Conservation (phyloP, 1,284 basidiomycete species). For the Schizophyllum commune region DNA sequence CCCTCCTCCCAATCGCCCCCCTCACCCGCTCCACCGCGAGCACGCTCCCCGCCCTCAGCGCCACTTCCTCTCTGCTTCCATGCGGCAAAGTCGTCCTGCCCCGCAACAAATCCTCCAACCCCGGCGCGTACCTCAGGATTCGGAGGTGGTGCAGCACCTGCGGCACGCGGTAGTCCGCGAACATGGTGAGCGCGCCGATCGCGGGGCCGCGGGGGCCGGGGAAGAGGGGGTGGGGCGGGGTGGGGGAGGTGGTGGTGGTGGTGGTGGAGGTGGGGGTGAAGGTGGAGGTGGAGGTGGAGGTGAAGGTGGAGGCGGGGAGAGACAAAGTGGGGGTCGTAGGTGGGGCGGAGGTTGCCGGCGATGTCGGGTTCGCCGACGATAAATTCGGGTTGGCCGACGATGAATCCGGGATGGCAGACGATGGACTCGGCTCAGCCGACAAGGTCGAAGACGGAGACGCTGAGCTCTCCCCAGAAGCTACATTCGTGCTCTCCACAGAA, state of each 20-base stretch:
- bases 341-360: no score
- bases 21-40: slow-evolving; percentile 68
- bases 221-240: slow-evolving; percentile 57
- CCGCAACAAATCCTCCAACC: slow-evolving; percentile 41
- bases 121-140: slow-evolving; percentile 59
- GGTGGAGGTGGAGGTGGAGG: slow-evolving; percentile 19
- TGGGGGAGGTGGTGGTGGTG: slow-evolving; percentile 15
- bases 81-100: slow-evolving; percentile 35
- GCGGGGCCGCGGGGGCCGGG: slow-evolving; percentile 43
- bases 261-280: slow-evolving; percentile 59
- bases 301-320: background rate
- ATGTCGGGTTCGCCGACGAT: no score
- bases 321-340: no score
- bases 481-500: no score
- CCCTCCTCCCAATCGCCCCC: slow-evolving; percentile 36
- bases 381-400: no score
- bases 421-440: no score
- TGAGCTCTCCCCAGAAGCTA: no score
- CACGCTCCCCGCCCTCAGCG: slow-evolving; percentile 66
- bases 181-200: slow-evolving; percentile 73
- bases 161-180: slow-evolving; percentile 81
- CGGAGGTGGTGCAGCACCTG: slow-evolving; percentile 76
- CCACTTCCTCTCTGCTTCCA: slow-evolving; percentile 61
- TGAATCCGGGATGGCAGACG: no score
- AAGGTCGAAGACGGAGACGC: no score